Conservation (phyloP, 2,329 filamentous ascomycete genomes). For the Dissoconium aciculare region DNA sequence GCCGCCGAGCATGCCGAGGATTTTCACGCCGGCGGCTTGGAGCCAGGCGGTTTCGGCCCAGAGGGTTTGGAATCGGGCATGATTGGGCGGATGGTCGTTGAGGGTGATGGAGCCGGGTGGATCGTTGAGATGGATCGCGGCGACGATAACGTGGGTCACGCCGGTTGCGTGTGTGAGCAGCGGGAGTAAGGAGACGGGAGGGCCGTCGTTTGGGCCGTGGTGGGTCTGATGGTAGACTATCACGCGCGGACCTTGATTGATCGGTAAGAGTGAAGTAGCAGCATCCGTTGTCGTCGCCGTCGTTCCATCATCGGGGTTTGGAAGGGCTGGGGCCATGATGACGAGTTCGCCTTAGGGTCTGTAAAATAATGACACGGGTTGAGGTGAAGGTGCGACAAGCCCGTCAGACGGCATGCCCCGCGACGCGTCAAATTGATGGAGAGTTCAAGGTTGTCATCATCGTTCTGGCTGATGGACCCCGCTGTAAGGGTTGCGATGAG, state of each 20-base stretch:
- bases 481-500: too few species aligned
- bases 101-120: slow-evolving; percentile 54
- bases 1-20: slow-evolving; percentile 78
- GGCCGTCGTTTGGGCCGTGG: slow-evolving; percentile 36
- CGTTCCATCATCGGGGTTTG: too few species aligned
- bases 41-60: slow-evolving; percentile 66
- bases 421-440: too few species aligned
- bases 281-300: too few species aligned
- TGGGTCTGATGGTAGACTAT: slow-evolving; percentile 53
- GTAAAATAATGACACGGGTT: too few species aligned
- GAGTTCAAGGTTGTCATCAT: too few species aligned
- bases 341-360: too few species aligned
- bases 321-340: too few species aligned
- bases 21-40: slow-evolving; percentile 58
- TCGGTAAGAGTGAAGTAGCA: slow-evolving; percentile 21
- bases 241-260: slow-evolving; percentile 27
- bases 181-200: slow-evolving; percentile 47
- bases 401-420: too few species aligned
- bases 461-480: too few species aligned
- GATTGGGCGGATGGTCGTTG: slow-evolving; percentile 61
- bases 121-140: slow-evolving; percentile 69
- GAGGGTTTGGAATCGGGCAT: slow-evolving; percentile 49
- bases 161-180: slow-evolving; percentile 44
- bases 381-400: too few species aligned
- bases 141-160: slow-evolving; percentile 70